These are phyloP conservation scores for Diphasiastrum complanatum DNA, from an alignment of 83 land plant species.

Conservation along the genomic window DNA sequence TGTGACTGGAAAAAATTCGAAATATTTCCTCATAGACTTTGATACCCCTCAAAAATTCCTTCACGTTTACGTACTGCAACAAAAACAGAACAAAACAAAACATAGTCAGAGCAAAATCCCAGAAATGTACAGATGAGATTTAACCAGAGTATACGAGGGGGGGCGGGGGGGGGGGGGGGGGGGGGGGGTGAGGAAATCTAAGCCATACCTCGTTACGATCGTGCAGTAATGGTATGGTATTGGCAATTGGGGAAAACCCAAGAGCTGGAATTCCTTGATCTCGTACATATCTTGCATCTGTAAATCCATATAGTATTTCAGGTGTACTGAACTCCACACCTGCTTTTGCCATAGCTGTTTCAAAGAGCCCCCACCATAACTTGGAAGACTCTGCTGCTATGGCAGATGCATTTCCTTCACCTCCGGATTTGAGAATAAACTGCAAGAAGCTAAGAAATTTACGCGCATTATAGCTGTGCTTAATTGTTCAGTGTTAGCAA, in stretches of 20 bases:
- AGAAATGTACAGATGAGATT: neutral
- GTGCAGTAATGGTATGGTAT: conserved; percentile 53
- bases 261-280: conserved; percentile 54
- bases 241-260: conserved; percentile 67
- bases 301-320: conserved; percentile 45
- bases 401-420: too few relatives aligned
- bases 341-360: conserved; percentile 35
- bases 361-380: conserved; percentile 50
- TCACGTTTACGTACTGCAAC: conserved; percentile 76
- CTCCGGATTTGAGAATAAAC: too few relatives aligned
- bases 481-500: too few relatives aligned
- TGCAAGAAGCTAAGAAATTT: too few relatives aligned
- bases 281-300: conserved; percentile 57
- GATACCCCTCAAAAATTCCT: conserved; percentile 64
- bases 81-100: too few relatives aligned
- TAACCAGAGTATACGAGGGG: neutral
- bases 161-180: neutral
- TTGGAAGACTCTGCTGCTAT: conserved; percentile 52
- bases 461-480: too few relatives aligned
- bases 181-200: too few relatives aligned
- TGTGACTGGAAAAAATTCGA: too few relatives aligned
- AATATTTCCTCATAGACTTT: conserved; percentile 60
- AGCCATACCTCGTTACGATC: conserved; percentile 47
- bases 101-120: too few relatives aligned
- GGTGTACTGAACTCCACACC: conserved; percentile 52